phyloP scores from a whole-genome alignment of 1,284 basidiomycete genomes.

The Trametes hirsuta region DNA sequence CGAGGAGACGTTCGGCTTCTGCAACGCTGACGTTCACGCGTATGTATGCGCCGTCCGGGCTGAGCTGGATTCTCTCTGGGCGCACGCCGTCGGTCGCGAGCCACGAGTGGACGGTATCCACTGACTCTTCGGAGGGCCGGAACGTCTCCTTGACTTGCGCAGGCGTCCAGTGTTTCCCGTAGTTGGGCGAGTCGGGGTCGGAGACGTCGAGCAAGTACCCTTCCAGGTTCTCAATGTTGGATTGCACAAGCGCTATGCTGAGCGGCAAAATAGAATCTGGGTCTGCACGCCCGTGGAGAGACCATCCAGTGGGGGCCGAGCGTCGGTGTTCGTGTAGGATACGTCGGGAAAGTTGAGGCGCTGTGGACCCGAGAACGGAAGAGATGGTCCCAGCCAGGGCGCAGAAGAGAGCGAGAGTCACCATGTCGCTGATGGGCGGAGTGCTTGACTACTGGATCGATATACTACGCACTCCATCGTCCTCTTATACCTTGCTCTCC shows the following conservation, averaged over 20 bases:
- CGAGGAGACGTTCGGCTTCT: slow-evolving; percentile 48
- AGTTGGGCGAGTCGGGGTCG: slow-evolving; percentile 44
- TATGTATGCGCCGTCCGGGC: slow-evolving; percentile 43
- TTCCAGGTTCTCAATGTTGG: slow-evolving; percentile 47
- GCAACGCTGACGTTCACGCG: slow-evolving; percentile 45
- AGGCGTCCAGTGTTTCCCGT: slow-evolving; percentile 46
- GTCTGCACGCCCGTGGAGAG: slow-evolving; percentile 34
- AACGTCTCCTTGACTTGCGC: slow-evolving; percentile 43
- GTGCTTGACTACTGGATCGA: neutral
- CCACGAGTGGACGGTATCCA: slow-evolving; percentile 46
- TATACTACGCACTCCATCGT: too few species aligned
- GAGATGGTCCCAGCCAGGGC: neutral
- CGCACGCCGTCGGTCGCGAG: slow-evolving; percentile 40
- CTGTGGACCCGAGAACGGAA: slow-evolving; percentile 1
- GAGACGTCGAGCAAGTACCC: slow-evolving; percentile 46
- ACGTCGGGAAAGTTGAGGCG: slow-evolving; percentile 26
- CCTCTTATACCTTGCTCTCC: too few species aligned
- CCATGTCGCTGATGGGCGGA: neutral
- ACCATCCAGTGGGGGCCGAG: slow-evolving; percentile 40
- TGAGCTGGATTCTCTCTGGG: slow-evolving; percentile 39
- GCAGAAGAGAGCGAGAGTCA: neutral
- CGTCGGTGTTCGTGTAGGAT: slow-evolving; percentile 44
- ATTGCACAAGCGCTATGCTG: slow-evolving; percentile 48
- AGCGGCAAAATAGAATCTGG: slow-evolving; percentile 39
- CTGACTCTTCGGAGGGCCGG: slow-evolving; percentile 44